Evolutionary conservation across 495 filamentous ascomycete species (phyloP).

Genomic region (Aspergillus egyptiacus): DNA sequence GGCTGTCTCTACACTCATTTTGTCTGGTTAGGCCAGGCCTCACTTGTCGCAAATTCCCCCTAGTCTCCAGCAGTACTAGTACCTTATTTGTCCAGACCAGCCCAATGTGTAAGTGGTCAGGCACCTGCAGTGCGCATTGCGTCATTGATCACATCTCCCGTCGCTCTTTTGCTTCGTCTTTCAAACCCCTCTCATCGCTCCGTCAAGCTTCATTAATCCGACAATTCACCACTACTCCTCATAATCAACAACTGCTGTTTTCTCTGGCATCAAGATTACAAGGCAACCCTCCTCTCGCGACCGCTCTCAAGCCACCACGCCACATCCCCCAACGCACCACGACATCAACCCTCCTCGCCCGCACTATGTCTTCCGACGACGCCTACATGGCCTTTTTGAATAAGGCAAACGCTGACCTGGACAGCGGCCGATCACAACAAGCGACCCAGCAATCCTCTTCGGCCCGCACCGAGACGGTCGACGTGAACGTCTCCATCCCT

Average conservation of each 20-base stretch:
- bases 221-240: background rate
- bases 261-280: too few relatives aligned
- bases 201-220: background rate
- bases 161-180: slow-evolving; percentile 19
- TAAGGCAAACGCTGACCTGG: slow-evolving; percentile 71
- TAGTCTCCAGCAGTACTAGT: too few relatives aligned
- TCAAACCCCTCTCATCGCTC: slow-evolving; percentile 5
- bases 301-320: background rate
- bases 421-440: slow-evolving; percentile 30
- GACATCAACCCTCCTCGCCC: slow-evolving; percentile 10
- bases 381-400: slow-evolving; percentile 76
- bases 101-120: slow-evolving; percentile 11
- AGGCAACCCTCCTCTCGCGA: slow-evolving; percentile 11
- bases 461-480: slow-evolving; percentile 46
- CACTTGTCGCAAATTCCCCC: background rate
- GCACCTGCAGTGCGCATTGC: slow-evolving; percentile 28
- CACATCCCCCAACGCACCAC: slow-evolving; percentile 1
- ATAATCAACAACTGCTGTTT: background rate
- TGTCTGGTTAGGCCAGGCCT: too few relatives aligned
- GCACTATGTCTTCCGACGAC: slow-evolving; percentile 67
- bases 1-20: too few relatives aligned
- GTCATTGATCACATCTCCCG: slow-evolving; percentile 33
- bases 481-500: slow-evolving; percentile 48
- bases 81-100: background rate
- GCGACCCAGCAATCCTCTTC: slow-evolving; percentile 29